Base-by-base conservation (phyloP, 2,329 filamentous ascomycete genomes). In the Colletotrichum theobromicola region DNA sequence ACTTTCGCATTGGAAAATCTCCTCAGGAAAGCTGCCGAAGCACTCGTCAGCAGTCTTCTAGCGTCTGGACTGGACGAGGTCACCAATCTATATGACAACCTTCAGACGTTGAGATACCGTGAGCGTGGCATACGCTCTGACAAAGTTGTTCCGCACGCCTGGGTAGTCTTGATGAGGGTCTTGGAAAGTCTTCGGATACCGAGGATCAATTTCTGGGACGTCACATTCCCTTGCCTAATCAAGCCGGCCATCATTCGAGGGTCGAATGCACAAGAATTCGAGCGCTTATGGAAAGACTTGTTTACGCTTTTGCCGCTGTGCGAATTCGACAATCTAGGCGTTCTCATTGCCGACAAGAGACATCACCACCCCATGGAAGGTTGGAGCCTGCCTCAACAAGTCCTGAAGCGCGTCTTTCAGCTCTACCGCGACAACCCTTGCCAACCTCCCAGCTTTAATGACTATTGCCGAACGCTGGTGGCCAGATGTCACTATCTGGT, bases 401-500 rank as follows among this genome's bases (percentile, higher is more conserved):
- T 93, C 34, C 76, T 93, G 62, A 90, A 86, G 76, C 86, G 87
- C 8, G 86, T 93, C 15, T 92, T 93, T 69, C 82, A 89, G 24
- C 79, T 92, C 3, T 94, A 93, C 78, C 85, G 86, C 74, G 82
- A 83, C n/a, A 90, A 91, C 69, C 79, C 82, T 4, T 86, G 86
- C 26, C 92, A 93, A 77, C 81, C 88, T 2, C 85, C 90, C 2
- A 89, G 90, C 78, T 93, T 93, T 85, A 93, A 93, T 76, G 89
- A 90, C 74, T 94, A 94, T 78, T 92, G 90, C 74, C 87, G 89
- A 21, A 88, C 90, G 7, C 80, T 92, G 6, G 83, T 93, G 35
- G 86, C 87, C 21, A 89, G 92, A 34, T 94, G 92, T 75, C 88
- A 93, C 78, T 89, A 90, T 79, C 86, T 93, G 12, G 89, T 93